A percentile compares a stretch with the other conserved stretches of the same genome.
Conservation (phyloP, 495 filamentous ascomycete genomes). For the Astrothelium subdiscretum region DNA sequence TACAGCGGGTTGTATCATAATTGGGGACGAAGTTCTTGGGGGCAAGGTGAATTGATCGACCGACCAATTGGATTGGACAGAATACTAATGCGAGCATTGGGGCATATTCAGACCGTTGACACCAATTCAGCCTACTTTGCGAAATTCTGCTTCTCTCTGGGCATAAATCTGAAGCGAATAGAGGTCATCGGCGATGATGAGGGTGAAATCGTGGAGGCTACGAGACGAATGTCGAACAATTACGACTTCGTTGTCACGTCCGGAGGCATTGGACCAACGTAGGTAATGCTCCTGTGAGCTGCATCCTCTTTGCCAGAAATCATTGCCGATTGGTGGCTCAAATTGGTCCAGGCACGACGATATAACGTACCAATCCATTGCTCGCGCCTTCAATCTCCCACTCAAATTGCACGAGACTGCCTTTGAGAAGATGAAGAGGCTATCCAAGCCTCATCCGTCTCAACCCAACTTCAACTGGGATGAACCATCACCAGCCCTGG, state of each 20-base stretch:
- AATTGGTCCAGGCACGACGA: conserved; percentile 65
- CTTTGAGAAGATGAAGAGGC: conserved; percentile 66
- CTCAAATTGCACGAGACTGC: conserved; percentile 66
- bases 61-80: background rate
- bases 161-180: conserved; percentile 77
- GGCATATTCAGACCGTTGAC: conserved; percentile 51
- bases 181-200: conserved; percentile 93
- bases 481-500: conserved; percentile 60
- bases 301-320: background rate
- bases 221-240: conserved; percentile 66
- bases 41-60: conserved; percentile 60
- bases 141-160: conserved; percentile 83
- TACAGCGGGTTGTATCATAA: conserved; percentile 88
- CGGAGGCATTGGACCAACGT: conserved; percentile 94
- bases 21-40: conserved; percentile 93
- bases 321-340: background rate
- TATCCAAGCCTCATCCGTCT: conserved; percentile 58
- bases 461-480: conserved; percentile 80
- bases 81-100: conserved; percentile 4
- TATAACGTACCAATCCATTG: conserved; percentile 91
- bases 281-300: conserved; percentile 16
- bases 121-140: conserved; percentile 89
- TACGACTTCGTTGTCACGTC: conserved; percentile 93
- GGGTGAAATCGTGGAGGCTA: conserved; percentile 77
- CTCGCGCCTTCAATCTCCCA: conserved; percentile 69